Evolutionary conservation across 75 land plant genomes (phyloP).

Genomic region (Picea glauca): DNA sequence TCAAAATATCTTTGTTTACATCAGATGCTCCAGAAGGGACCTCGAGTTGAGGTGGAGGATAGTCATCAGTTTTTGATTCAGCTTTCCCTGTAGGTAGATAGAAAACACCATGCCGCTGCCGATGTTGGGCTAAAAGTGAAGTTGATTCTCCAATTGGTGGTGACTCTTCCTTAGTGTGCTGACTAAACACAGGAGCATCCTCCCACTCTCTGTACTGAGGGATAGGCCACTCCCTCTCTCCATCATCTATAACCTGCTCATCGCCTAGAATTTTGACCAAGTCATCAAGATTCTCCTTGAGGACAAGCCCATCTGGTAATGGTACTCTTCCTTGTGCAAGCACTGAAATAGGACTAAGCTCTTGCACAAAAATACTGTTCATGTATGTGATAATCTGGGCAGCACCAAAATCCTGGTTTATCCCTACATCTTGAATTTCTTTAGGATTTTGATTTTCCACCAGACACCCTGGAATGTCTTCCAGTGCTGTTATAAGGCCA

Average conservation of each 20-base stretch:
- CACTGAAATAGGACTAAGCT: constrained; percentile 77
- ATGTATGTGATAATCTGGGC: constrained; percentile 35
- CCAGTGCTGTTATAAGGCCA: constrained; percentile 43
- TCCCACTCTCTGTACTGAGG: constrained; percentile 27
- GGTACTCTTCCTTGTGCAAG: constrained; percentile 73
- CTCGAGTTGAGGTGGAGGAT: constrained; percentile 52
- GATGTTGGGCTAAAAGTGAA: constrained; percentile 72
- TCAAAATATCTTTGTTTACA: constrained; percentile 42
- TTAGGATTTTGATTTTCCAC: constrained; percentile 9
- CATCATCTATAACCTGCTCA: constrained; percentile 23
- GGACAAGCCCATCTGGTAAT: constrained; percentile 66
- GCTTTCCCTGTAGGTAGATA: constrained; percentile 70
- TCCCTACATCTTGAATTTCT: constrained; percentile 3
- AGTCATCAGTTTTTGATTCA: constrained; percentile 41
- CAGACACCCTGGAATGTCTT: constrained; percentile 10
- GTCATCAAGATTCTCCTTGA: constrained; percentile 64
- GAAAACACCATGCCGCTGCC: constrained; percentile 78
- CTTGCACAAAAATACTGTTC: constrained; percentile 39
- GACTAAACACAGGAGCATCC: constrained; percentile 13
- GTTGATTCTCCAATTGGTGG: constrained; percentile 44
- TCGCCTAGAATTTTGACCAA: constrained; percentile 47
- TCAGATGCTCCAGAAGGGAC: constrained; percentile 14
- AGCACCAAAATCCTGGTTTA: constrained; percentile 10
- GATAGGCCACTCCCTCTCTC: constrained; percentile 22
- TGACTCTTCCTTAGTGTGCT: constrained; percentile 28